phyloP scores from a whole-genome alignment of 139 green algal species.

The Picochlorum sp. region DNA sequence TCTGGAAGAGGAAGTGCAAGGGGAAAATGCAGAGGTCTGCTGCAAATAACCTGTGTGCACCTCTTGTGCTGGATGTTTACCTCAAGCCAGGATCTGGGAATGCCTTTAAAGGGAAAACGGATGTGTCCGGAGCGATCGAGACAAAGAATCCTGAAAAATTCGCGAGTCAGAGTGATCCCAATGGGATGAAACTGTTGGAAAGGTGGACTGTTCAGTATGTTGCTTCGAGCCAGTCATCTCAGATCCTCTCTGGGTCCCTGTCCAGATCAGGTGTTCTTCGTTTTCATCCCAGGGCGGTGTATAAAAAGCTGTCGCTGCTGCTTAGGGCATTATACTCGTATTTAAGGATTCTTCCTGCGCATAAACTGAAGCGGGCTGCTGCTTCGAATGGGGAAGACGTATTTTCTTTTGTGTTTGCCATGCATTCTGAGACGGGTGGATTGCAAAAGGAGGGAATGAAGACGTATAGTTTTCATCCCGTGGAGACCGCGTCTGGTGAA shows the following conservation, averaged over 20 bases:
- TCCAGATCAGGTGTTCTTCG: slow-evolving; percentile 14
- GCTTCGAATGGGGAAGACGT: not conserved
- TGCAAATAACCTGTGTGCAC: not conserved
- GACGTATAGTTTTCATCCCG: slow-evolving; percentile 40
- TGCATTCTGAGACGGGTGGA: slow-evolving; percentile 6
- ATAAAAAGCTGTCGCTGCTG: slow-evolving; percentile 50
- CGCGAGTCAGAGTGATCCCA: no score
- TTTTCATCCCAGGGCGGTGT: slow-evolving; percentile 30
- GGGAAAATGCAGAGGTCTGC: no score
- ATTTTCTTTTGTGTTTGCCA: not conserved
- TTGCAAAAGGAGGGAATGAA: slow-evolving; percentile 12
- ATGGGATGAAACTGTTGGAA: slow-evolving; percentile 35
- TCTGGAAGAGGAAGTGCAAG: slow-evolving; percentile 13
- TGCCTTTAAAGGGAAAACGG: no score
- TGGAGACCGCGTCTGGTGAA: slow-evolving; percentile 42
- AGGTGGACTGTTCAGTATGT: slow-evolving; percentile 43
- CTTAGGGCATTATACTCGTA: slow-evolving; percentile 59
- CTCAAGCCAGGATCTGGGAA: not conserved
- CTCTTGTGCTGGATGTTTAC: not conserved
- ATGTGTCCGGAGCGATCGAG: no score
- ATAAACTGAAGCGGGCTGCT: slow-evolving; percentile 37
- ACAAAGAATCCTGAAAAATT: no score
- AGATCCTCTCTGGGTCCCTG: slow-evolving; percentile 2
- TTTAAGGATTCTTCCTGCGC: slow-evolving; percentile 56
- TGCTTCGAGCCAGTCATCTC: slow-evolving; percentile 4